Evolutionary conservation across 352 stramenopile species (phyloP).

Genomic region (Pythium utonaiense): DNA sequence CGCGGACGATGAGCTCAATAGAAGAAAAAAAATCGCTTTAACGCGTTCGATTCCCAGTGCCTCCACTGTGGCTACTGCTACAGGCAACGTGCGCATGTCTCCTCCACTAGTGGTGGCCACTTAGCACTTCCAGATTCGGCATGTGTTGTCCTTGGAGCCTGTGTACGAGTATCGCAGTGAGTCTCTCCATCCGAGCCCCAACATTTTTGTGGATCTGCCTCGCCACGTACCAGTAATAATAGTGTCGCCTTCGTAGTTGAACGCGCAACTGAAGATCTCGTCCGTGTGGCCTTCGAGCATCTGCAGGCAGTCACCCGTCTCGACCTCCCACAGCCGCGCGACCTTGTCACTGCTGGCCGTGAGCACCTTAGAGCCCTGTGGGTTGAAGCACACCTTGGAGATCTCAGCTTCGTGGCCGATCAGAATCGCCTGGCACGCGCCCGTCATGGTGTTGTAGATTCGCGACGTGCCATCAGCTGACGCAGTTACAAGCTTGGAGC

Average conservation of each 20-base stretch:
- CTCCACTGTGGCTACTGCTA: neutral
- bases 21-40: neutral
- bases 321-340: conserved; percentile 91
- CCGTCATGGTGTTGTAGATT: conserved; percentile 97
- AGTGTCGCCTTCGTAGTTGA: conserved; percentile 97
- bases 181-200: neutral
- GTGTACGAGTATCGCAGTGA: neutral
- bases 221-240: conserved; percentile 91
- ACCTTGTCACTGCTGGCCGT: conserved; percentile 94
- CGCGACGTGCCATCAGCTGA: conserved; percentile 91
- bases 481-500: conserved; percentile 93
- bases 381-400: conserved; percentile 95
- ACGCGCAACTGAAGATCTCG: conserved; percentile 95
- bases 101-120: neutral
- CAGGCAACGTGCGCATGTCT: neutral
- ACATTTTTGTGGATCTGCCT: neutral
- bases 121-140: conserved; percentile 81
- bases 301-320: conserved; percentile 92
- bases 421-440: conserved; percentile 91
- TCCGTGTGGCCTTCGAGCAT: conserved; percentile 96
- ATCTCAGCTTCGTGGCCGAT: conserved; percentile 96
- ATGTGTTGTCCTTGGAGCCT: conserved; percentile 87
- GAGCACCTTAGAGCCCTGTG: conserved; percentile 92
- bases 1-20: neutral
- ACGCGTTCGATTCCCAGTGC: neutral